Percentiles rank a stretch among this genome's conserved stretches.
These are phyloP conservation scores for Eucalyptus globulus DNA, from an alignment of 345 rosid species.

Conservation along the genomic window DNA sequence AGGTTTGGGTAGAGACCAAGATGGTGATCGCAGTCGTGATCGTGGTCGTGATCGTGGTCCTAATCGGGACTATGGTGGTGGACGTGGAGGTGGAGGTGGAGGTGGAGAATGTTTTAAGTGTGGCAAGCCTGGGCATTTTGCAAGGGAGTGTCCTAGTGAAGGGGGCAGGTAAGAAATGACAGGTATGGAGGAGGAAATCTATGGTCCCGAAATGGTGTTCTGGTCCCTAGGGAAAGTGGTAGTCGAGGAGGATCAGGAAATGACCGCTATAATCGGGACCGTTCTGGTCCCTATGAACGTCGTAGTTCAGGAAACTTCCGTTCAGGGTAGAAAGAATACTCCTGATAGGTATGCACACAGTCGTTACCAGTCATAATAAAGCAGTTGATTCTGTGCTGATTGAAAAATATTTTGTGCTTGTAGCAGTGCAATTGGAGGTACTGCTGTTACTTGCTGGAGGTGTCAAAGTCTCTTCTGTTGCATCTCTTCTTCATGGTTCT, in stretches of 20 bases:
- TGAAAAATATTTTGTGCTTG: not conserved
- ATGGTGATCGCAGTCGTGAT: constrained; percentile 58
- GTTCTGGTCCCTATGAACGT: constrained; percentile 77
- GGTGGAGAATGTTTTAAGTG: constrained; percentile 93
- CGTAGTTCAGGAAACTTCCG: constrained; percentile 49
- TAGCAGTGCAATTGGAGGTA: not conserved
- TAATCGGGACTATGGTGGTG: constrained; percentile 23
- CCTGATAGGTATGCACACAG: constrained; percentile 4
- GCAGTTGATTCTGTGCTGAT: not conserved
- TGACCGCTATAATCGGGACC: constrained; percentile 74
- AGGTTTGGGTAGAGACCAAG: constrained; percentile 65
- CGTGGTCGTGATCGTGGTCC: constrained; percentile 57
- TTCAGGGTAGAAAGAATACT: constrained; percentile 14
- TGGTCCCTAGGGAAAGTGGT: constrained; percentile 58
- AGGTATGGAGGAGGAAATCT: constrained; percentile 6
- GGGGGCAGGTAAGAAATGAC: constrained; percentile 3
- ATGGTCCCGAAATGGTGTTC: constrained; percentile 80
- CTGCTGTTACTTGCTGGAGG: constrained; percentile 7
- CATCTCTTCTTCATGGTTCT: constrained; percentile 11
- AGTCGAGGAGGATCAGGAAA: constrained; percentile 61
- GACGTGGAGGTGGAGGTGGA: constrained; percentile 32
- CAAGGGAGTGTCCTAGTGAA: constrained; percentile 88
- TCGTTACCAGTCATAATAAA: not conserved
- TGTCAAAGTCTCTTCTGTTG: constrained; percentile 9
- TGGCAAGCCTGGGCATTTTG: constrained; percentile 96